Evolutionary conservation across 768 basidiomycete genomes (phyloP).

Genomic region (Suillus subaureus): DNA sequence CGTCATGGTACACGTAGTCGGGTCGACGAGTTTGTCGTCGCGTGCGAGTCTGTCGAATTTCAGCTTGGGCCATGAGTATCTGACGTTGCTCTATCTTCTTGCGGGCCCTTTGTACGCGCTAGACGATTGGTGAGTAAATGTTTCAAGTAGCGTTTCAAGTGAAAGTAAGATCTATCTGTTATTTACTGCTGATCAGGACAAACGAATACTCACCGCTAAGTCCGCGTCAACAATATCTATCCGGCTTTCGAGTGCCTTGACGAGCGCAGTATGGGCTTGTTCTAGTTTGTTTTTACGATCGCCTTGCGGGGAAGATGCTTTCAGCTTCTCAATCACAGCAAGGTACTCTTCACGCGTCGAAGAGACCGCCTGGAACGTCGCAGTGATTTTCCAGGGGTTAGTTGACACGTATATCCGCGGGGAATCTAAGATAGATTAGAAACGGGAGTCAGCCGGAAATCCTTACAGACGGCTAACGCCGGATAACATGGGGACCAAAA

Average conservation of each 20-base stretch:
- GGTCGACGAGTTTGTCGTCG: constrained; percentile 71
- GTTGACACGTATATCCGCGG: constrained; percentile 83
- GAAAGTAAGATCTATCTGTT: constrained; percentile 15
- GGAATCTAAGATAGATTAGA: constrained; percentile 61
- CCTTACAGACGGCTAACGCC: constrained; percentile 38
- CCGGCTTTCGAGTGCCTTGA: constrained; percentile 63
- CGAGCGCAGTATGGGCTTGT: constrained; percentile 59
- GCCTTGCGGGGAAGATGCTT: constrained; percentile 47
- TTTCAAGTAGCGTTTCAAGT: constrained; percentile 18
- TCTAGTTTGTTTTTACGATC: constrained; percentile 61
- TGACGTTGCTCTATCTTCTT: constrained; percentile 71
- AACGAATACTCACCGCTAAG: constrained; percentile 57
- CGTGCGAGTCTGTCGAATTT: constrained; percentile 79
- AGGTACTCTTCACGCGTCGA: constrained; percentile 77
- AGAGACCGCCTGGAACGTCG: constrained; percentile 71
- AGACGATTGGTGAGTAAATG: constrained; percentile 26
- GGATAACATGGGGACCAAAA: constrained; percentile 44
- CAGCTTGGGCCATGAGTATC: constrained; percentile 69
- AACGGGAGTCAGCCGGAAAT: constrained; percentile 35
- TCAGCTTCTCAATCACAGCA: constrained; percentile 62
- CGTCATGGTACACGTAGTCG: constrained; percentile 79
- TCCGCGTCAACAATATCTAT: constrained; percentile 70
- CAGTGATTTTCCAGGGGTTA: constrained; percentile 88
- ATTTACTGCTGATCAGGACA: constrained; percentile 14
- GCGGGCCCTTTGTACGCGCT: constrained; percentile 74